These are phyloP conservation scores for Eimeria falciformis DNA, from an alignment of 169 alveolate species.

Conservation along the genomic window DNA sequence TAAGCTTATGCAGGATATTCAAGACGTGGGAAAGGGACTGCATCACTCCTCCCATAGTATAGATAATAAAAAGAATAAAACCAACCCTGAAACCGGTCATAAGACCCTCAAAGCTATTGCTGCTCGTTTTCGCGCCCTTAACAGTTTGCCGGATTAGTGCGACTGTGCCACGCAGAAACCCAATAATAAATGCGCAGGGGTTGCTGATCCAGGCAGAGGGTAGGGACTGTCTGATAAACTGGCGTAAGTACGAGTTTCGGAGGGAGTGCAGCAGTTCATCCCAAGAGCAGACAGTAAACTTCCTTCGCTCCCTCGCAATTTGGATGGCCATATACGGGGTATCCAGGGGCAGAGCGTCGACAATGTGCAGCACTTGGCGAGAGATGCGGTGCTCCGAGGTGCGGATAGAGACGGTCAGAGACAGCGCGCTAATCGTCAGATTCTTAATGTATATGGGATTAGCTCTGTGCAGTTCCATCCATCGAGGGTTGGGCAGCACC, in stretches of 20 bases:
- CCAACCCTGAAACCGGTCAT: conserved; percentile 91
- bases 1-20: conserved; percentile 89
- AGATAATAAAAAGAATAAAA: conserved; percentile 87
- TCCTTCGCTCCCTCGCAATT: conserved; percentile 86
- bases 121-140: conserved; percentile 84
- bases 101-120: conserved; percentile 89
- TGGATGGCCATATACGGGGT: conserved; percentile 93
- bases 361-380: conserved; percentile 88
- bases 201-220: conserved; percentile 93
- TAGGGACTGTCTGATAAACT: conserved; percentile 90
- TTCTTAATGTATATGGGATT: conserved; percentile 88
- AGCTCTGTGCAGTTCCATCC: conserved; percentile 86
- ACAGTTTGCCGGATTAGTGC: conserved; percentile 87
- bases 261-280: conserved; percentile 89
- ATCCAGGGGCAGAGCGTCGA: conserved; percentile 93
- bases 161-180: conserved; percentile 88
- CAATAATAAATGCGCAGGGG: conserved; percentile 89
- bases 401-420: conserved; percentile 89
- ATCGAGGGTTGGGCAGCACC: conserved; percentile 86
- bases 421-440: conserved; percentile 87
- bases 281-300: conserved; percentile 87
- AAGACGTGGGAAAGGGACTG: conserved; percentile 91
- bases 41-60: conserved; percentile 92
- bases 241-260: conserved; percentile 89
- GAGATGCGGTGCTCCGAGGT: conserved; percentile 91